These are phyloP conservation scores for Mycena pura DNA, from an alignment of 768 basidiomycete species.

Conservation along the genomic window DNA sequence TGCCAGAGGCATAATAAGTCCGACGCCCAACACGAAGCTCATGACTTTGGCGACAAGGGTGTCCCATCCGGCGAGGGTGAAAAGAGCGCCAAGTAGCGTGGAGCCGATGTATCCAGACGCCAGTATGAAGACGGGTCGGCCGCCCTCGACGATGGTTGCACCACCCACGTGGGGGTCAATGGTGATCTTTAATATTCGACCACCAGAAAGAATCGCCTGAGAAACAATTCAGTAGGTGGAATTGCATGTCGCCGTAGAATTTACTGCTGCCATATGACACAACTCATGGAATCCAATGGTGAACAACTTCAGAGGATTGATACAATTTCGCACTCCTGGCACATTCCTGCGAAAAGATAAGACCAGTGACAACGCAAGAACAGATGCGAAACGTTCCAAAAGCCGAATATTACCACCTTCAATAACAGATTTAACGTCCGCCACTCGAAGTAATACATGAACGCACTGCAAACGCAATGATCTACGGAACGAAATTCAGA, in stretches of 20 bases:
- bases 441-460: not conserved
- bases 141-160: constrained; percentile 78
- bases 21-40: constrained; percentile 89
- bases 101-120: constrained; percentile 86
- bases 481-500: constrained; percentile 47
- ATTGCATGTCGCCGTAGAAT: constrained; percentile 35
- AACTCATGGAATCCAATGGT: constrained; percentile 91
- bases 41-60: constrained; percentile 91
- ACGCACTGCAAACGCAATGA: constrained; percentile 81
- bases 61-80: constrained; percentile 85
- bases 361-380: not conserved
- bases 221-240: constrained; percentile 5
- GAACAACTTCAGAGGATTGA: constrained; percentile 85
- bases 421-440: not conserved
- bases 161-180: constrained; percentile 88
- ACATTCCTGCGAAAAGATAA: constrained; percentile 62
- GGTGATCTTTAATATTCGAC: constrained; percentile 77
- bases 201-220: constrained; percentile 84
- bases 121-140: constrained; percentile 72
- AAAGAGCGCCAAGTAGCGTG: constrained; percentile 80
- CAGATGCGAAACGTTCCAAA: too few relatives aligned
- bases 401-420: constrained; percentile 78
- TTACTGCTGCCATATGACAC: constrained; percentile 79
- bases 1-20: constrained; percentile 82
- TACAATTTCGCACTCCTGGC: constrained; percentile 77